Percentiles rank a stretch among this genome's conserved stretches.
phyloP scores from a whole-genome alignment of 2,329 filamentous ascomycete species.

The Cladophialophora yegresii region DNA sequence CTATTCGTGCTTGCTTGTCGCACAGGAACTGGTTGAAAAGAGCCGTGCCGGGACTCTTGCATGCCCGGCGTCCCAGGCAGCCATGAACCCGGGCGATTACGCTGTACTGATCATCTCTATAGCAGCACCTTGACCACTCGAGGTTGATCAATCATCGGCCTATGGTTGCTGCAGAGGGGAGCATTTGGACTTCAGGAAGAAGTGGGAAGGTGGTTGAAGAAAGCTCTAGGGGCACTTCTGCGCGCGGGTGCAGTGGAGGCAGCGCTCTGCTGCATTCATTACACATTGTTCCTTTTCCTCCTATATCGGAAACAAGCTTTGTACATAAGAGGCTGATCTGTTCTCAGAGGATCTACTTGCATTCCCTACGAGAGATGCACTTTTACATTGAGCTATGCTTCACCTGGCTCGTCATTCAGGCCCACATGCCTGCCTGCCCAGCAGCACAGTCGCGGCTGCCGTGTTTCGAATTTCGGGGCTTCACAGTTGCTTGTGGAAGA shows the following conservation, averaged over 20 bases:
- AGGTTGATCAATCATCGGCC: background rate
- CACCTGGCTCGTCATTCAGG: background rate
- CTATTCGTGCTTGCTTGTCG: background rate
- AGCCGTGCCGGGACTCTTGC: background rate
- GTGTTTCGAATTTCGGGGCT: background rate
- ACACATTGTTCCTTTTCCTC: background rate
- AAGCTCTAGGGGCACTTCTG: background rate
- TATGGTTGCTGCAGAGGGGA: background rate
- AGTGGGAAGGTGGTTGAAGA: background rate
- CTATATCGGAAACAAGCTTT: background rate
- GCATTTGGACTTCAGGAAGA: background rate
- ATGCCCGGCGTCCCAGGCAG: background rate
- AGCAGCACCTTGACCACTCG: background rate
- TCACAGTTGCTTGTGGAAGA: slow-evolving; percentile 47
- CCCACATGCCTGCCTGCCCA: background rate
- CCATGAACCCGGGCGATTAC: background rate
- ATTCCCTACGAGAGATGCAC: background rate
- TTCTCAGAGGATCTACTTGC: background rate
- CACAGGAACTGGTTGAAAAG: background rate
- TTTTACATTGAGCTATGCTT: background rate
- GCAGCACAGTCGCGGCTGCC: background rate
- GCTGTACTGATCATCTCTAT: background rate
- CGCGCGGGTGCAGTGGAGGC: background rate
- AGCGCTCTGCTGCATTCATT: background rate
- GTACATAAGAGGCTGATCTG: background rate